These are phyloP conservation scores for Pythium pectinolyticum DNA, from an alignment of 352 stramenopile species.

Conservation along the genomic window DNA sequence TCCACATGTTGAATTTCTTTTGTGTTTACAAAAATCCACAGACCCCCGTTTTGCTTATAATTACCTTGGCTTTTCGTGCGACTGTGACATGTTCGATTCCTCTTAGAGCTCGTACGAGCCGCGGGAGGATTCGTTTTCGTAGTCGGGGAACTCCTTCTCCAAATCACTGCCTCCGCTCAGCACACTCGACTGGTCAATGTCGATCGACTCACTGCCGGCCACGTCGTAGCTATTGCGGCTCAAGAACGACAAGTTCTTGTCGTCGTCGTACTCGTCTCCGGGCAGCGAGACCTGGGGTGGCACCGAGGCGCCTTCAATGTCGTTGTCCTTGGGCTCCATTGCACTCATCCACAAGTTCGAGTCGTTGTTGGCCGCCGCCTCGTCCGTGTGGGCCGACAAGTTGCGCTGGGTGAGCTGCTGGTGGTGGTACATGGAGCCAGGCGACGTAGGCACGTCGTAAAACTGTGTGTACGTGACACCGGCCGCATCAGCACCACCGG, in stretches of 20 bases:
- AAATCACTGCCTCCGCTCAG: conserved; percentile 65
- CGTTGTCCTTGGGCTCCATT: conserved; percentile 81
- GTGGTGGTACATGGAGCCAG: conserved; percentile 31
- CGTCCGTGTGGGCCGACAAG: conserved; percentile 32
- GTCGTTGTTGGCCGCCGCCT: conserved; percentile 33
- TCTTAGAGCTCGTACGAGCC: conserved; percentile 79
- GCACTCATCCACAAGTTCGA: conserved; percentile 81
- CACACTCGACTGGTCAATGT: conserved; percentile 67
- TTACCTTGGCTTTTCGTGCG: background rate
- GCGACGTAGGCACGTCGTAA: conserved; percentile 76
- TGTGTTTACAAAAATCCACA: too few relatives aligned
- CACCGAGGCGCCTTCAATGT: conserved; percentile 57
- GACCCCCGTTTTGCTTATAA: too few relatives aligned
- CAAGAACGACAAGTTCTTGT: conserved; percentile 38
- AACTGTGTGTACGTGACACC: conserved; percentile 73
- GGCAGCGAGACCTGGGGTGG: conserved; percentile 39
- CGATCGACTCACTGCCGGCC: conserved; percentile 29
- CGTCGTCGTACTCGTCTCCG: conserved; percentile 37
- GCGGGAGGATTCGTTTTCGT: conserved; percentile 67
- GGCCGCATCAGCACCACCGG: conserved; percentile 39
- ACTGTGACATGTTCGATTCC: background rate
- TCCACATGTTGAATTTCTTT: too few relatives aligned
- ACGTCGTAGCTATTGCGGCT: conserved; percentile 71
- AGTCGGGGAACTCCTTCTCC: conserved; percentile 78
- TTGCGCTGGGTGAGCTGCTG: conserved; percentile 26